Evolutionary conservation across 768 basidiomycete genomes (phyloP).

Genomic region (Porpolomopsis calyptriformis): DNA sequence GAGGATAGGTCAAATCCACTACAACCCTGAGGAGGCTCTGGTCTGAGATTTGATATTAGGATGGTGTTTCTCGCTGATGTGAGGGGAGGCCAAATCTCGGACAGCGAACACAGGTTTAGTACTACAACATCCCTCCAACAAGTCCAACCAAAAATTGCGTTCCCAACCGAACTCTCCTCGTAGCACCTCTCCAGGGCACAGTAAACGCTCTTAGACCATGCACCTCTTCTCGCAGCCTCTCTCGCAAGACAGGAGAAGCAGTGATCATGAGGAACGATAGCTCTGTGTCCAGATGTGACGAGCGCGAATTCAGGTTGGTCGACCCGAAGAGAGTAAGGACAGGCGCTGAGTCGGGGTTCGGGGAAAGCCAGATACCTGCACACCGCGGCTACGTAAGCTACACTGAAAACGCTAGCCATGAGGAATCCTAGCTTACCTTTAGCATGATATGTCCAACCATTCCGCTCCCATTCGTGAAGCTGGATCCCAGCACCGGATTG

Average conservation of each 20-base stretch:
- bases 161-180: constrained; percentile 8
- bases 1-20: no score
- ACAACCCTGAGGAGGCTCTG: no score
- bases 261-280: constrained; percentile 79
- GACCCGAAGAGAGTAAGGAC: constrained; percentile 83
- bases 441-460: constrained; percentile 96
- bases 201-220: constrained; percentile 3
- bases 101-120: no score
- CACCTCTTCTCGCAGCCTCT: constrained; percentile 8
- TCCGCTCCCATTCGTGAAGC: constrained; percentile 77
- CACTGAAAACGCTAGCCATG: background rate
- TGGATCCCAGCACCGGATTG: constrained; percentile 41
- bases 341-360: constrained; percentile 39
- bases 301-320: constrained; percentile 89
- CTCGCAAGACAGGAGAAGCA: constrained; percentile 29
- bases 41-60: no score
- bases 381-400: background rate
- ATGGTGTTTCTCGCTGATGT: no score
- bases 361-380: constrained; percentile 79
- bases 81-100: no score
- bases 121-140: constrained; percentile 11
- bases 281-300: constrained; percentile 84
- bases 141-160: constrained; percentile 9
- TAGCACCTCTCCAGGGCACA: constrained; percentile 4
- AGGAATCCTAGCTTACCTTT: constrained; percentile 52